Conservation (phyloP, 352 stramenopile genomes). For the Phytophthora sp. region DNA sequence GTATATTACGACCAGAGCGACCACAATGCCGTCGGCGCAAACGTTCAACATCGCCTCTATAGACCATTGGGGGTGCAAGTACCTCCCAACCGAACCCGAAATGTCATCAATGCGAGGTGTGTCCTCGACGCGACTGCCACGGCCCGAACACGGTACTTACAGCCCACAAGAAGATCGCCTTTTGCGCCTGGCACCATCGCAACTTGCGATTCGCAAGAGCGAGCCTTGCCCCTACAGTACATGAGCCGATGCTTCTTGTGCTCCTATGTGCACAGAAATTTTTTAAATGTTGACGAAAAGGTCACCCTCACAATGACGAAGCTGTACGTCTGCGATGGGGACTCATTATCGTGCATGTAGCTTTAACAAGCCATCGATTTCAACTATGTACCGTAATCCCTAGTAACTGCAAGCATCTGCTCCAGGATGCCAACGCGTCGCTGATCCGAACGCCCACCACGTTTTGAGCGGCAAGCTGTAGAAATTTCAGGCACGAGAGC, state of each 20-base stretch:
- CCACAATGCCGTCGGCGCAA: neutral
- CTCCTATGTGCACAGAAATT: constrained; percentile 10
- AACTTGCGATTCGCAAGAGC: too few species aligned
- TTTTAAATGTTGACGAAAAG: constrained; percentile 8
- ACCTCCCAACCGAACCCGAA: constrained; percentile 9
- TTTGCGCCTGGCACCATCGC: constrained; percentile 14
- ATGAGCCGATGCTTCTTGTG: neutral
- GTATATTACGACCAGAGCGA: neutral
- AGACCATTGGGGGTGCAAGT: neutral
- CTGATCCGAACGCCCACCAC: too few species aligned
- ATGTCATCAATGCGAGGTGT: constrained; percentile 2
- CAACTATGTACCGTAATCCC: too few species aligned
- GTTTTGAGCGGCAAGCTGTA: too few species aligned
- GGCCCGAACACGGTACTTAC: too few species aligned
- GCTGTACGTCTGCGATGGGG: too few species aligned
- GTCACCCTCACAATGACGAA: neutral
- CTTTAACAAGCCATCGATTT: too few species aligned
- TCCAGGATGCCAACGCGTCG: too few species aligned
- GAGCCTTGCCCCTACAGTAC: constrained; percentile 9
- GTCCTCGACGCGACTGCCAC: neutral
- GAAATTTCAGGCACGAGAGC: too few species aligned
- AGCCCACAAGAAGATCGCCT: neutral
- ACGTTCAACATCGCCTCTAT: constrained; percentile 20
- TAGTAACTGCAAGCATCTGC: too few species aligned
- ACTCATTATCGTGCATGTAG: too few species aligned